These are phyloP conservation scores for Tetrapisispora pingtungensis DNA, from an alignment of 805 yeast species.

Conservation along the genomic window DNA sequence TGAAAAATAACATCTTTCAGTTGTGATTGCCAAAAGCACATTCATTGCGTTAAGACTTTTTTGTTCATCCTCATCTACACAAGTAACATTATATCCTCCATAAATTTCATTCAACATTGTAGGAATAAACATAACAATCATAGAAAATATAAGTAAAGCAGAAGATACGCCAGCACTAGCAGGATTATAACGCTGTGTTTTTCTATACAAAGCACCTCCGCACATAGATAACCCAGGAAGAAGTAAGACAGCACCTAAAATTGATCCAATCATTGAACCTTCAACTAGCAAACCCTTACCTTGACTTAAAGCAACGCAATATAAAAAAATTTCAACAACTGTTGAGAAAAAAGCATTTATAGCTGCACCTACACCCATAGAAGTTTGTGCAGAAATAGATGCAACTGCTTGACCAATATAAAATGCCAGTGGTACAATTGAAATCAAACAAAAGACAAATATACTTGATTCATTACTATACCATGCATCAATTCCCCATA, in stretches of 20 bases:
- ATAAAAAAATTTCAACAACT: conserved; percentile 82
- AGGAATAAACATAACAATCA: conserved; percentile 86
- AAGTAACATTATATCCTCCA: conserved; percentile 72
- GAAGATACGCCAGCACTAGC: conserved; percentile 95
- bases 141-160: conserved; percentile 86
- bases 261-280: conserved; percentile 91
- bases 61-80: conserved; percentile 31
- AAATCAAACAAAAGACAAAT: conserved; percentile 66
- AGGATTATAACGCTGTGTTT: conserved; percentile 93
- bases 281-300: conserved; percentile 84
- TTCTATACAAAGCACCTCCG: conserved; percentile 87
- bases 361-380: conserved; percentile 98
- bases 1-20: conserved; percentile 53
- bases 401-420: conserved; percentile 99
- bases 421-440: conserved; percentile 89
- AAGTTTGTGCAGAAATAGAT: conserved; percentile 93
- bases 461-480: conserved; percentile 52
- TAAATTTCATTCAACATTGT: conserved; percentile 82
- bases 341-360: conserved; percentile 97
- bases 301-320: conserved; percentile 82
- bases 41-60: conserved; percentile 20
- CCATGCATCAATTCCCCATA: conserved; percentile 25
- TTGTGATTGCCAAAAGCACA: conserved; percentile 36
- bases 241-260: conserved; percentile 81
- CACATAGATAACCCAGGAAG: conserved; percentile 96